Percentiles rank a stretch among this genome's conserved stretches.
These are phyloP conservation scores for Cercophora sp. DNA, from an alignment of 495 filamentous ascomycete genomes.

Conservation along the genomic window DNA sequence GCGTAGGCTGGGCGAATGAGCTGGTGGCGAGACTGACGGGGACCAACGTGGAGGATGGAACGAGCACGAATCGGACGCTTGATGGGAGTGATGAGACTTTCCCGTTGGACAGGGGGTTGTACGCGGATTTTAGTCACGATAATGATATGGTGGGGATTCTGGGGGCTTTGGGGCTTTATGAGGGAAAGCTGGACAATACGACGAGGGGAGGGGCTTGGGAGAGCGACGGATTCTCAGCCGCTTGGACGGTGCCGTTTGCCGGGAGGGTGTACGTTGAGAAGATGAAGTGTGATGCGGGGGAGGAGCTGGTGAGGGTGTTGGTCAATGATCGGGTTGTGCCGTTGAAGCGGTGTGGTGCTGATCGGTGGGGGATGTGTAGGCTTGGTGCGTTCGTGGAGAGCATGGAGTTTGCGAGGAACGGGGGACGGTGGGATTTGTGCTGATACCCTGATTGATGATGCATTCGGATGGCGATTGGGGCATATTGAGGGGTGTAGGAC, in stretches of 20 bases:
- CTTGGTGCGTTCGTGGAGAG: constrained; percentile 63
- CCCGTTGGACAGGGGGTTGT: constrained; percentile 60
- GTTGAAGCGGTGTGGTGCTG: constrained; percentile 61
- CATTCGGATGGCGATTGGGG: too few relatives aligned
- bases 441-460: too few relatives aligned
- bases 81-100: constrained; percentile 60
- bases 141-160: constrained; percentile 74
- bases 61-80: constrained; percentile 68
- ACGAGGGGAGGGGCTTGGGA: constrained; percentile 38
- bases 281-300: constrained; percentile 56
- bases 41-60: constrained; percentile 62
- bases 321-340: constrained; percentile 79
- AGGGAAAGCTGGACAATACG: constrained; percentile 50
- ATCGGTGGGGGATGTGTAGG: constrained; percentile 63
- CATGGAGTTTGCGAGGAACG: constrained; percentile 62
- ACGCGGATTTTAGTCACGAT: constrained; percentile 86
- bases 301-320: constrained; percentile 68
- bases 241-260: constrained; percentile 77
- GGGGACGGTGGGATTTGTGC: constrained; percentile 70
- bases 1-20: constrained; percentile 81
- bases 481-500: too few relatives aligned
- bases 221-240: constrained; percentile 56
- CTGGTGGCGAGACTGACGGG: constrained; percentile 72
- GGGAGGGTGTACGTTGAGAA: constrained; percentile 78
- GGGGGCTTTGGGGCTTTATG: constrained; percentile 70